Percentiles rank a stretch among this genome's conserved stretches.
Evolutionary conservation across 2,329 filamentous ascomycete genomes (phyloP).

Genomic region (Hypomyces perniciosus): DNA sequence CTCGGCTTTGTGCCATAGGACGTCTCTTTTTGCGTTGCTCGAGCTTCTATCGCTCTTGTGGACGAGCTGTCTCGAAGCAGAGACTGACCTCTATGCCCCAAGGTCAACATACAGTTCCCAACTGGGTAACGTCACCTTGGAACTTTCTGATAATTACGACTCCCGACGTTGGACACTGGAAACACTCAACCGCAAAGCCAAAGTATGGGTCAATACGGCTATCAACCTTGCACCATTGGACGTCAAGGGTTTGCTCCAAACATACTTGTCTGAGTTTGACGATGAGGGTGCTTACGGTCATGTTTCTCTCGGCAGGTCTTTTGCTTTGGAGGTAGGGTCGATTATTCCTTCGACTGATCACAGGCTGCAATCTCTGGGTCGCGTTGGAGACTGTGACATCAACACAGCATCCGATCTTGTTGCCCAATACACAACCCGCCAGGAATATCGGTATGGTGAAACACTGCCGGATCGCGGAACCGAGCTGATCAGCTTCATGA

Average conservation of each 20-base stretch:
- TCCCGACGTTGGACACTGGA: conserved; percentile 76
- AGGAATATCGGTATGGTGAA: conserved; percentile 89
- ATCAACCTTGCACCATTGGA: conserved; percentile 85
- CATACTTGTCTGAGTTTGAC: conserved; percentile 90
- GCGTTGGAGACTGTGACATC: conserved; percentile 64
- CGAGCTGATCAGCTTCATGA: conserved; percentile 58
- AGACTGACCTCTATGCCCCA: conserved; percentile 90
- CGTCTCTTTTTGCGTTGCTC: conserved; percentile 84
- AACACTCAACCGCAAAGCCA: conserved; percentile 69
- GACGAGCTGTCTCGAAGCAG: conserved; percentile 87
- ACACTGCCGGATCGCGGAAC: conserved; percentile 61
- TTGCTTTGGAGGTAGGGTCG: conserved; percentile 88
- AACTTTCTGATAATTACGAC: conserved; percentile 88
- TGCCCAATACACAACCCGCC: conserved; percentile 92
- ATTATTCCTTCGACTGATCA: conserved; percentile 82
- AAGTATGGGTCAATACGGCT: conserved; percentile 71
- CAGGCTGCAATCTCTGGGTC: conserved; percentile 74
- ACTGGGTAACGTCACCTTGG: conserved; percentile 72
- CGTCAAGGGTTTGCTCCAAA: conserved; percentile 91
- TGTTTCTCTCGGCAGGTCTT: conserved; percentile 85
- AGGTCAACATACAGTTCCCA: conserved; percentile 72
- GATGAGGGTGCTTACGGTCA: conserved; percentile 89
- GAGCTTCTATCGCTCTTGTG: conserved; percentile 93
- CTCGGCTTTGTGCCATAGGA: conserved; percentile 82
- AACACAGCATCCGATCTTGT: conserved; percentile 95